Base-by-base conservation (phyloP, 345 rosid genomes). In the Litchi chinensis region DNA sequence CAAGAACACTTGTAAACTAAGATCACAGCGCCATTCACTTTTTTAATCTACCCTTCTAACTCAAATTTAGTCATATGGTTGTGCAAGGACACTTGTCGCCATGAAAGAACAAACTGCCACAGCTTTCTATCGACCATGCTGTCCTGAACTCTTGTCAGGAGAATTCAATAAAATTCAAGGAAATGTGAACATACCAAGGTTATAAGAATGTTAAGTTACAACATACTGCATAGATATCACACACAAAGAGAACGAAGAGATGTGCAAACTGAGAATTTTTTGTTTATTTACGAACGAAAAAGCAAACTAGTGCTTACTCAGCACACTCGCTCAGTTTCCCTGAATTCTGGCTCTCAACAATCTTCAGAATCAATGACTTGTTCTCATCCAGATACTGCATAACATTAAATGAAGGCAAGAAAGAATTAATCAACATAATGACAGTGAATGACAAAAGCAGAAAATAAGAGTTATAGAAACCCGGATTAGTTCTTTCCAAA, bases 341-440 rank as follows among this genome's bases (percentile, higher is more conserved):
- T 0, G 97, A 90, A 86, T 89, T 97, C 87, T 97, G 99, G 89
- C 98, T 93, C 87, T 97, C 99, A 60, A 97, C 99, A 18, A 97
- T 97, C 95, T 97, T 97, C 90, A 97, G 85, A 86, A 97, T 97
- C 95, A 97, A 86, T 0, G 99, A 97, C 88, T 97, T 97, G 95
- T 97, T 97, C 89, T 97, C 99, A 73, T 97, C 99, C 75, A 97
- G 88, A 87, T 93, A 97, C 99, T 97, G 92, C 87, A 89, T 24
- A 65, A 65, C 68, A 80, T 65, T 78, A 60, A 67, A 52, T 24
- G 15, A 50, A 32, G 24, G 69, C 75, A 68, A 1, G n/a, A 48
- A 65, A 37, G 71, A 73, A 69, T 70, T 52, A 65, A 79, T 71
- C 44, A 78, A 57, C 11, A 59, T 1, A 39, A 16, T 76, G 28